phyloP scores from a whole-genome alignment of 805 yeast species.

The Ogataea paraovalis region DNA sequence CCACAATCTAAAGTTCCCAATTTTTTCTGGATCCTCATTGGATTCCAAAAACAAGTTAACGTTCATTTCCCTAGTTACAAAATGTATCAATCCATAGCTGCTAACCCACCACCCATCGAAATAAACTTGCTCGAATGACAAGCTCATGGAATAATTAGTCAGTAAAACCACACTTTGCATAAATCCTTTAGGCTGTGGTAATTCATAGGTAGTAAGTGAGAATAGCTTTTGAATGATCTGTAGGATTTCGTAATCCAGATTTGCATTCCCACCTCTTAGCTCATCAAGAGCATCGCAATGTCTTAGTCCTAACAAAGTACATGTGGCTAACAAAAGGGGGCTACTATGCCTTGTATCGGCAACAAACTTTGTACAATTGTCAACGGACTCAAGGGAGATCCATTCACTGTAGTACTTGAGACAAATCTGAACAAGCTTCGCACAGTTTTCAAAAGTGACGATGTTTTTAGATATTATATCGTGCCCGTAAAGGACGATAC shows the following conservation, averaged over 20 bases:
- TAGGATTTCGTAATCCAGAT: conserved; percentile 36
- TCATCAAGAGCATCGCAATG: conserved; percentile 26
- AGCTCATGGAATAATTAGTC: conserved; percentile 55
- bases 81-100: conserved; percentile 59
- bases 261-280: conserved; percentile 17
- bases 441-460: conserved; percentile 37
- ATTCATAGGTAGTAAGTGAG: conserved; percentile 37
- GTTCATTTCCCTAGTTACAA: conserved; percentile 47
- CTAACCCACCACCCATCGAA: conserved; percentile 71
- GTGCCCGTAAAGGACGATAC: conserved; percentile 9
- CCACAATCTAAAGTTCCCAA: conserved; percentile 57
- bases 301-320: conserved; percentile 56
- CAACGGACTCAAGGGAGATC: conserved; percentile 57
- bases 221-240: conserved; percentile 45
- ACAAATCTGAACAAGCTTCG: conserved; percentile 46
- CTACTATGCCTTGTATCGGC: conserved; percentile 44
- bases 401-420: conserved; percentile 61
- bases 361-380: conserved; percentile 42
- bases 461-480: conserved; percentile 40
- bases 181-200: conserved; percentile 45
- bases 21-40: conserved; percentile 25
- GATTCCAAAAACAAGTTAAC: conserved; percentile 22
- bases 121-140: conserved; percentile 47
- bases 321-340: conserved; percentile 57
- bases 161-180: conserved; percentile 61